Evolutionary conservation across 2,329 filamentous ascomycete species (phyloP), one percentile per base, ranked within the genome.

Genomic region (Colletotrichum sp.): DNA sequence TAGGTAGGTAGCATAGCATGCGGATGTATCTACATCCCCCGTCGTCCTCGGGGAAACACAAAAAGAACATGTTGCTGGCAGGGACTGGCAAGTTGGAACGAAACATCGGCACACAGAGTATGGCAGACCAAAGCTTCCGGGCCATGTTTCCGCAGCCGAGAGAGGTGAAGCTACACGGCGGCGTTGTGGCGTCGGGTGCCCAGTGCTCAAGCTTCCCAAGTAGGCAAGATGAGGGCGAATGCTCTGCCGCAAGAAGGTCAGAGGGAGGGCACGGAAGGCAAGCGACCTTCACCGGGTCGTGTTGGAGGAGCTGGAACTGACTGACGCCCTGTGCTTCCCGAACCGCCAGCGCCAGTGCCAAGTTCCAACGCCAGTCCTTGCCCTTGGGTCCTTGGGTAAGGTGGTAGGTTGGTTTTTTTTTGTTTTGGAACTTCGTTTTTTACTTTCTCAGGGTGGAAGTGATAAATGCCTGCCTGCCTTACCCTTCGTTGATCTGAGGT

Each of bases 161-260:
- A 18, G 26, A 30, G 26, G 18, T 62, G 55, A 59, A 59, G 55
- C 24, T 64, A 30, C 21, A 64, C 62, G 24, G n/a, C 60, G 62
- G 69, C 63, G 69, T 64, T 68, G 73, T 75, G 73, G 73, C 69
- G 69, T 68, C 55, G 63, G 36, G 64, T 72, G 72, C 63, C 55
- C 72, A 72, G 55, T 68, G 72, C 72, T 72, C 69, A 75, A 75
- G 69, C 73, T 76, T 72, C 63, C 44, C 63, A 21, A 26, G 65
- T 68, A 34, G 28, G 69, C 72, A 55, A 67, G 62, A 68, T 39
- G 32, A 30, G 28, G 12, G 44, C 44, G 44, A 49, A 13, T 49
- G 44, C 44, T 49, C n/a, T 49, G 44, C 44, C 10, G 10, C 44
- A 21, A 49, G n/a, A 49, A 49, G 44, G 44, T 21, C n/a, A 49